A percentile compares a stretch with the other conserved stretches of the same genome.
phyloP scores from a whole-genome alignment of 352 stramenopile genomes.

The Aphanomyces astaci region DNA sequence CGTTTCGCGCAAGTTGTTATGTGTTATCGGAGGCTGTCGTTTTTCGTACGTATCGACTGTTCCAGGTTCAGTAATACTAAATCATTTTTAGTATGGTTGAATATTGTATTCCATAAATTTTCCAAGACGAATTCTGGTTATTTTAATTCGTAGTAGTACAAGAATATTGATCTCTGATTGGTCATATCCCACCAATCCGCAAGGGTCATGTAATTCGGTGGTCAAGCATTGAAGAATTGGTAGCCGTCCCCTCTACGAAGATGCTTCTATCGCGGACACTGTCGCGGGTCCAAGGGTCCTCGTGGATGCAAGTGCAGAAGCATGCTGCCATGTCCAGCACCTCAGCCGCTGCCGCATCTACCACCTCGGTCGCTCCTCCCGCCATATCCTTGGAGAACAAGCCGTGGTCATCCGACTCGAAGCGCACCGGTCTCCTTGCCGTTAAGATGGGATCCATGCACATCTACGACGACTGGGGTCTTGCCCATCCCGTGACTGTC shows the following conservation, averaged over 20 bases:
- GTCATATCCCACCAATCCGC: conserved; percentile 5
- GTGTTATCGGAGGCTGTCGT: too few species aligned
- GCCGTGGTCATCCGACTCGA: conserved; percentile 68
- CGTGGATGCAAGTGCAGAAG: conserved; percentile 3
- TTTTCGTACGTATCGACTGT: background rate
- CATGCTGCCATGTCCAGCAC: conserved; percentile 8
- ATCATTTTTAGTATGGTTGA: background rate
- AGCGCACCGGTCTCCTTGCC: conserved; percentile 82
- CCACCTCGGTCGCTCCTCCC: background rate
- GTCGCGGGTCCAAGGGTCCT: conserved; percentile 3
- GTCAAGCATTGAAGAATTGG: conserved; percentile 15
- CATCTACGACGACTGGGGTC: conserved; percentile 97
- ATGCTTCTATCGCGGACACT: conserved; percentile 16
- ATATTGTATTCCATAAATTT: background rate
- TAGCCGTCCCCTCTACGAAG: background rate
- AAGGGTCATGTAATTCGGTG: background rate
- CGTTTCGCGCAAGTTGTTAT: background rate
- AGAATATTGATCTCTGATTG: background rate
- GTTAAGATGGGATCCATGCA: conserved; percentile 99
- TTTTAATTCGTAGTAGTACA: conserved; percentile 11
- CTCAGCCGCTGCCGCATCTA: background rate
- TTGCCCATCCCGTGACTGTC: conserved; percentile 94
- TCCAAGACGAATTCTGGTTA: background rate
- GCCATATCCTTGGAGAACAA: conserved; percentile 28
- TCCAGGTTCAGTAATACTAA: conserved; percentile 4